Conservation (phyloP, 176 grass and related monocot species). For the Oryza nivara region DNA sequence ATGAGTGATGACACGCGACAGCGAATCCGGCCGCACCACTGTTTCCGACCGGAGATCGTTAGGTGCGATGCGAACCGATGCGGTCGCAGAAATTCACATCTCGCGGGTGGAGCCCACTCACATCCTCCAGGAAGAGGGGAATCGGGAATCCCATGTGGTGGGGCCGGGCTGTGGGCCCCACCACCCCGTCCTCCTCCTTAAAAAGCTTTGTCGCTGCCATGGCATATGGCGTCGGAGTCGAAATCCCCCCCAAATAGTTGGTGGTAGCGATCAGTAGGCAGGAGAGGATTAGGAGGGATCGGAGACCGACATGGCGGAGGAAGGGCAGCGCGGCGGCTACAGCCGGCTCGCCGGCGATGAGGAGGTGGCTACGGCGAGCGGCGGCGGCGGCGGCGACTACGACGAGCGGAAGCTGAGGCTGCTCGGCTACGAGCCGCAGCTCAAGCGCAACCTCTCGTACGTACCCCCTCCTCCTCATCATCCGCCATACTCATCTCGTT, state of each 20-base stretch:
- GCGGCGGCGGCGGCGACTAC: conserved; percentile 1
- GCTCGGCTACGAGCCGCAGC: conserved; percentile 83
- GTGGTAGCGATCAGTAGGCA: neutral
- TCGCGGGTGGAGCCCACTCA: neutral
- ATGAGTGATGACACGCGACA: neutral
- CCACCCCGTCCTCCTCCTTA: neutral
- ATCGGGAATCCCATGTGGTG: neutral
- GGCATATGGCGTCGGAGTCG: neutral
- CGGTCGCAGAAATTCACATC: neutral
- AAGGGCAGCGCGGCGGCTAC: conserved; percentile 32
- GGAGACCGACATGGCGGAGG: conserved; percentile 16
- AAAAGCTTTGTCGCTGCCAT: neutral
- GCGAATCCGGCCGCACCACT: neutral
- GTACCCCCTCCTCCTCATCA: neutral
- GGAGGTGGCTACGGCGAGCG: neutral
- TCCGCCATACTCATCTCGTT: neutral
- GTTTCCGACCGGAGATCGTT: neutral
- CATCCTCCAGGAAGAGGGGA: neutral
- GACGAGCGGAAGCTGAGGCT: conserved; percentile 42
- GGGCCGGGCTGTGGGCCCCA: neutral
- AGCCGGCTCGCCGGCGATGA: conserved; percentile 42
- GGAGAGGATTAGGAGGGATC: no score
- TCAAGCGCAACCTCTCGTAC: conserved; percentile 84
- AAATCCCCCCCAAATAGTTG: neutral
- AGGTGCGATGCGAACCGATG: neutral